These are phyloP conservation scores for Inga leiocalycina DNA, from an alignment of 306 rosid genomes.

Conservation along the genomic window DNA sequence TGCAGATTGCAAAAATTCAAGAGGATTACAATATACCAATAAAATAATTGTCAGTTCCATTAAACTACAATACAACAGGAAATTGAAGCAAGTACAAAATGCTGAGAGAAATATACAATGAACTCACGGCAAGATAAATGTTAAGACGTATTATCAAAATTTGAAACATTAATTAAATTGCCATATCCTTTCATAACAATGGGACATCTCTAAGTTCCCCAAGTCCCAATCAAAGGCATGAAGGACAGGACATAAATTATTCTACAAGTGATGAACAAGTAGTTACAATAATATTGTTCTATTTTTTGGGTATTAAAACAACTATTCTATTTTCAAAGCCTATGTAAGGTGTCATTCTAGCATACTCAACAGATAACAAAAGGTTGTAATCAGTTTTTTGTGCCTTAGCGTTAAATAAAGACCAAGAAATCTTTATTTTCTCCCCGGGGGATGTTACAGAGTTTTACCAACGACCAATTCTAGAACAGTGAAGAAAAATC, in stretches of 20 bases:
- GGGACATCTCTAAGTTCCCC: neutral
- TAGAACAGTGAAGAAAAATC: constrained; percentile 2
- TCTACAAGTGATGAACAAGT: constrained; percentile 6
- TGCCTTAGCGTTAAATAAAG: neutral
- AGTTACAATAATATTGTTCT: neutral
- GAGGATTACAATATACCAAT: constrained; percentile 13
- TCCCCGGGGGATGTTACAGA: neutral
- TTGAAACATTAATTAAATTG: constrained; percentile 22
- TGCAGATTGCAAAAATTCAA: constrained; percentile 35
- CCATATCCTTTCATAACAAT: neutral
- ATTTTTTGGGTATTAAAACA: neutral
- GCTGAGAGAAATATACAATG: neutral
- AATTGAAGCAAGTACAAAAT: constrained; percentile 14
- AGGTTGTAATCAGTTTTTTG: constrained; percentile 3
- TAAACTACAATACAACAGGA: constrained; percentile 11
- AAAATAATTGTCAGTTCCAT: constrained; percentile 1
- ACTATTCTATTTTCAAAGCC: neutral
- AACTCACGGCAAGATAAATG: neutral
- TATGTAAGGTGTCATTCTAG: neutral
- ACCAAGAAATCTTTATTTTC: neutral
- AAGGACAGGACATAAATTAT: constrained; percentile 3
- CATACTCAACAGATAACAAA: neutral
- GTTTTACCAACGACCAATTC: constrained; percentile 9
- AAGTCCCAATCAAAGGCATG: neutral
- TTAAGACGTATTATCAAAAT: neutral